Evolutionary conservation across 768 basidiomycete genomes (phyloP), one percentile per base, ranked within the genome.

Genomic region (Roridomyces roridus): DNA sequence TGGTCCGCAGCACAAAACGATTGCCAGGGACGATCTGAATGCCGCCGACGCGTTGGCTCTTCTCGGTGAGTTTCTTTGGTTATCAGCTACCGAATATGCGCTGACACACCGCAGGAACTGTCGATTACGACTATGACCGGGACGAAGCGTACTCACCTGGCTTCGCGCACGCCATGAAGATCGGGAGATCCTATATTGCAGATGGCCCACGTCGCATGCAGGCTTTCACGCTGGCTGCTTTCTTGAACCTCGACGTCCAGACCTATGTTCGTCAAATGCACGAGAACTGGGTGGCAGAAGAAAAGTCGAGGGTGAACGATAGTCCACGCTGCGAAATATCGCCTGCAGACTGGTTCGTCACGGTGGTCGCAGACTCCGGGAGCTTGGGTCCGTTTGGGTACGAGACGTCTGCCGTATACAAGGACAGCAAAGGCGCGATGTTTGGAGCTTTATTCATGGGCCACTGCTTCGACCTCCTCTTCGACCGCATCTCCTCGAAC

Each of bases 171-270:
- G 53, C 53, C 6, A 31, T 55, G 17, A 37, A 24, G n/a, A 31
- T 46, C 20, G 53, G 44, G 14, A 46, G 6, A 17, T 20, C 37
- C 4, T 26, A 46, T 23, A 41, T 18, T 29, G 45, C 53, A 17
- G 39, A 15, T 24, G 20, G 15, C 6, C 45, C 45, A 5, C 31
- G 36, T n/a, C 53, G 23, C 2, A 55, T 55, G 53, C 53, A 55
- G 45, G 45, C 37, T 25, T 8, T 24, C 5, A 45, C 53, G 8
- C 53, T 55, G 28, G 26, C 23, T 2, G 36, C 53, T 4, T 39
- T 55, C 18, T 37, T 55, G 6, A 55, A 47, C 31, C 31, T 40
- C 21, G 53, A 55, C 46, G 9, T 55, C 7, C 53, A 55, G 21
- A n/a, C 39, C 6, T 41, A 55, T 18, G 26, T 46, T 9, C 53